Conservation (phyloP, 345 rosid genomes). For the Alliaria petiolata region DNA sequence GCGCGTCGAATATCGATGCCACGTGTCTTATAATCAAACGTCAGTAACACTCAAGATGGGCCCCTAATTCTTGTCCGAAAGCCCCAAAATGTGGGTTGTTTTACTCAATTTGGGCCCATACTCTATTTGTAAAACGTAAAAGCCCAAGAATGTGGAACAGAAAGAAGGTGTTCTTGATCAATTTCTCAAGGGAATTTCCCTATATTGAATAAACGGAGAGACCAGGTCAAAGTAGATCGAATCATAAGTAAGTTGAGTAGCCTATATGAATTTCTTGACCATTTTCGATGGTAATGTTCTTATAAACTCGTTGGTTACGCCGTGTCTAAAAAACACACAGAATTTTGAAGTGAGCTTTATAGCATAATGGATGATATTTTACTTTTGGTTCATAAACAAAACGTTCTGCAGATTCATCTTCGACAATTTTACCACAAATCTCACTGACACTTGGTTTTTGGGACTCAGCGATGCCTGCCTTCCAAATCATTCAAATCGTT, state of each 20-base stretch:
- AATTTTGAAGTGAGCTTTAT: neutral
- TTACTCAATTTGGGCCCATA: neutral
- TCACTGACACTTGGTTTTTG: neutral
- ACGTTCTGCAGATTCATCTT: neutral
- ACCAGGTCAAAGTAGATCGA: neutral
- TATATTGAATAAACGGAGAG: neutral
- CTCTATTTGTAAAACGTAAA: neutral
- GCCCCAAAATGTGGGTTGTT: neutral
- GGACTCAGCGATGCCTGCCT: neutral
- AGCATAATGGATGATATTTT: neutral
- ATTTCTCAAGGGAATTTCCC: neutral
- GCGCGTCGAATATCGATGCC: neutral
- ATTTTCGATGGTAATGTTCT: neutral
- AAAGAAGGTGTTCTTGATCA: neutral
- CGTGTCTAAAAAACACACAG: neutral
- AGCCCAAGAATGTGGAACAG: neutral
- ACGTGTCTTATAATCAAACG: slow-evolving; percentile 15
- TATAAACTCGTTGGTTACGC: neutral
- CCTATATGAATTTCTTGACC: neutral
- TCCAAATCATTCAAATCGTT: neutral
- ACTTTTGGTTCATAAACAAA: no score
- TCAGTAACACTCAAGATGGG: neutral
- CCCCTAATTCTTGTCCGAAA: neutral
- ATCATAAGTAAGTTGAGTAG: neutral
- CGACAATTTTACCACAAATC: neutral